phyloP scores from a whole-genome alignment of 2,329 filamentous ascomycete genomes.

The Cladosporium sp. region DNA sequence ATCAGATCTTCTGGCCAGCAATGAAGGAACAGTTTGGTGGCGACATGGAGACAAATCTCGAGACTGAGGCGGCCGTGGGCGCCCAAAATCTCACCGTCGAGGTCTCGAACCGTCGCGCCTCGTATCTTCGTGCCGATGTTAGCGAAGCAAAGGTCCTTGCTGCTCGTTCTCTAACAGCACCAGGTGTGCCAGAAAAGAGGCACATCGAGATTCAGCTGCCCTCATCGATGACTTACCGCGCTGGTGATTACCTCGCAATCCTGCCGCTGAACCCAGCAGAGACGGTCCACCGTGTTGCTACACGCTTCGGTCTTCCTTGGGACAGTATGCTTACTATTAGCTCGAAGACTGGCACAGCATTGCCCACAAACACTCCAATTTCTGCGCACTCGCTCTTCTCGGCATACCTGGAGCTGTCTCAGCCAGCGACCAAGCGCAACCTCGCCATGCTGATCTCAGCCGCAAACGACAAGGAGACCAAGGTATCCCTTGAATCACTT shows the following conservation, averaged over 20 bases:
- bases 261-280: conserved; percentile 68
- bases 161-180: conserved; percentile 53
- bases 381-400: conserved; percentile 65
- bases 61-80: conserved; percentile 21
- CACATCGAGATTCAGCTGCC: conserved; percentile 49
- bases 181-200: conserved; percentile 58
- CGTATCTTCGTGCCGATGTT: conserved; percentile 63
- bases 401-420: conserved; percentile 71
- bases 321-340: conserved; percentile 53
- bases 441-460: conserved; percentile 53
- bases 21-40: conserved; percentile 45
- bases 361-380: conserved; percentile 63
- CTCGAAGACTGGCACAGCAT: conserved; percentile 62
- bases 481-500: conserved; percentile 52
- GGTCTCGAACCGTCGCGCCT: conserved; percentile 56
- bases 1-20: conserved; percentile 55
- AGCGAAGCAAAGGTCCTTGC: conserved; percentile 60
- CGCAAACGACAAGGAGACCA: conserved; percentile 50
- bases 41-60: conserved; percentile 21
- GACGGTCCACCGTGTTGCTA: conserved; percentile 63
- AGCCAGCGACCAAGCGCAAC: conserved; percentile 69
- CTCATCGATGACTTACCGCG: conserved; percentile 59
- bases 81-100: conserved; percentile 50
- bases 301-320: conserved; percentile 65
- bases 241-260: conserved; percentile 75